Percentiles rank a stretch among this genome's conserved stretches.
phyloP scores from a whole-genome alignment of 768 basidiomycete species.

The Amyloporia xantha region DNA sequence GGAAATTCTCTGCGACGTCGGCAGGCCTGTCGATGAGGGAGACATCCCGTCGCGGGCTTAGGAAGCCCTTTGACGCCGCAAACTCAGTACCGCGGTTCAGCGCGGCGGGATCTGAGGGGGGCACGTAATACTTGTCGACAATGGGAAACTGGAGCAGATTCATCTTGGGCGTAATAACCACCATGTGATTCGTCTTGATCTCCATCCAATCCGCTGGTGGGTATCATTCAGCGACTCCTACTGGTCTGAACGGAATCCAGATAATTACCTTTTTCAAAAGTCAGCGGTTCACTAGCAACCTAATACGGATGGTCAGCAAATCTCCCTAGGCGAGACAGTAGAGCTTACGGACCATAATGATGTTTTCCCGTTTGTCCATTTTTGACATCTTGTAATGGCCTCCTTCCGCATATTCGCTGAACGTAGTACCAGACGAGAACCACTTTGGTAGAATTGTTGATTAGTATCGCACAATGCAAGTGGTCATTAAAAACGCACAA shows the following conservation, averaged over 20 bases:
- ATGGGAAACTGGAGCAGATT: constrained; percentile 94
- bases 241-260: constrained; percentile 1
- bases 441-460: constrained; percentile 49
- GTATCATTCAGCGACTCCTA: background rate
- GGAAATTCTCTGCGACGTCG: constrained; percentile 2
- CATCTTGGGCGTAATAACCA: constrained; percentile 93
- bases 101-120: constrained; percentile 73
- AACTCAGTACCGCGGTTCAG: constrained; percentile 70
- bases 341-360: constrained; percentile 64
- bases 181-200: constrained; percentile 93
- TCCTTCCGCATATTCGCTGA: constrained; percentile 83
- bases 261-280: constrained; percentile 81
- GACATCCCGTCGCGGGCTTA: constrained; percentile 47
- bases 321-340: background rate
- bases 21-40: background rate
- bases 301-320: constrained; percentile 21
- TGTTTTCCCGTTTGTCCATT: constrained; percentile 91
- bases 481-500: constrained; percentile 43
- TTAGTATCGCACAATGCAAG: background rate
- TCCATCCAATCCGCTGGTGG: constrained; percentile 94
- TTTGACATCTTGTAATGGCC: constrained; percentile 95
- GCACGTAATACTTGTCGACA: constrained; percentile 87
- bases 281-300: constrained; percentile 91
- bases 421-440: constrained; percentile 94
- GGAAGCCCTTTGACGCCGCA: constrained; percentile 81